Evolutionary conservation across 164 flowering plant genomes (phyloP).

Genomic region (Piper longum): DNA sequence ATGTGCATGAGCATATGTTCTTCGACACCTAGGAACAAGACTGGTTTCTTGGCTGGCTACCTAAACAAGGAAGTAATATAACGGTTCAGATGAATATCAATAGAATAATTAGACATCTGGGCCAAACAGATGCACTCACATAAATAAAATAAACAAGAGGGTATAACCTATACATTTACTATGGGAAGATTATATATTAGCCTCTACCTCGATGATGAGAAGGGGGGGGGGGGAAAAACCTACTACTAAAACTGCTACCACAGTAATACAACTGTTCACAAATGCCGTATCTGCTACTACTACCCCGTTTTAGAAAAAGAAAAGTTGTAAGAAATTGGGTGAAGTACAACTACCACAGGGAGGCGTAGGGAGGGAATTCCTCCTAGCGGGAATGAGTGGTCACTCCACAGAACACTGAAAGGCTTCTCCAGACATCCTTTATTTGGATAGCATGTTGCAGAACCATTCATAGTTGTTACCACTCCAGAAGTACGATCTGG

Average conservation of each 20-base stretch:
- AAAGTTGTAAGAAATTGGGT: neutral
- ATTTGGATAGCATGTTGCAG: conserved; percentile 3
- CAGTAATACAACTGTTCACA: too few species aligned
- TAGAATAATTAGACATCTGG: too few species aligned
- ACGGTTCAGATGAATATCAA: neutral
- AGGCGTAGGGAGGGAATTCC: conserved; percentile 31
- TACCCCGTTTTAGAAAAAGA: too few species aligned
- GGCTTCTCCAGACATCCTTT: conserved; percentile 16
- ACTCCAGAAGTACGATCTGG: too few species aligned
- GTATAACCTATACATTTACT: too few species aligned
- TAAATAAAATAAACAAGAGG: too few species aligned
- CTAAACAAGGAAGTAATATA: conserved; percentile 17
- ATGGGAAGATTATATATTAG: too few species aligned
- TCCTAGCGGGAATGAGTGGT: conserved; percentile 23
- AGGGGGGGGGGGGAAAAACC: too few species aligned
- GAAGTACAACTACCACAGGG: conserved; percentile 23
- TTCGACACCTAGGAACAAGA: conserved; percentile 34
- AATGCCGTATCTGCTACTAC: too few species aligned
- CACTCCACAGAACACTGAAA: conserved; percentile 1
- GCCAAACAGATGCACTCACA: neutral
- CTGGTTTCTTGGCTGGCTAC: conserved; percentile 35
- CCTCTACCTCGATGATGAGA: too few species aligned
- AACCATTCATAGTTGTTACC: too few species aligned
- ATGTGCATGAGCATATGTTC: conserved; percentile 40
- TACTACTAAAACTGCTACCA: too few species aligned